Percentiles rank a stretch among this genome's conserved stretches.
Evolutionary conservation across 208 protist species (phyloP).

Genomic region (Trypanosoma melophagium): DNA sequence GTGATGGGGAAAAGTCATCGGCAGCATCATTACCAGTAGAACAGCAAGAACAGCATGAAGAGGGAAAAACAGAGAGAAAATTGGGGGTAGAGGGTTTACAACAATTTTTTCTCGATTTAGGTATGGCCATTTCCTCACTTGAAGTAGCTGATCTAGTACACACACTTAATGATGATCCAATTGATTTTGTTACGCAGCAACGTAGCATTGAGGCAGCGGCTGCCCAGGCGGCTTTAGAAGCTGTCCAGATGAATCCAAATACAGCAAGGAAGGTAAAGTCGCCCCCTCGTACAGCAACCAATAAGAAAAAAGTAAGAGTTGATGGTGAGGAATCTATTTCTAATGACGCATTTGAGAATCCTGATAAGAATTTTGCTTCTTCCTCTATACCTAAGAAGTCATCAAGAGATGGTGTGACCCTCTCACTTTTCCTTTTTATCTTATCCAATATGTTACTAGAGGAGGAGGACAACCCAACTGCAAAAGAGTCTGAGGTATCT

Average conservation of each 20-base stretch:
- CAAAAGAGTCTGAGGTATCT: constrained; percentile 30
- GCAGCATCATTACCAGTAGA: not conserved
- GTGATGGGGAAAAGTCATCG: not conserved
- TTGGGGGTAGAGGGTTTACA: constrained; percentile 43
- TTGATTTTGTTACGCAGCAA: constrained; percentile 27
- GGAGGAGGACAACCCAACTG: constrained; percentile 19
- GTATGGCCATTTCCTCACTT: constrained; percentile 37
- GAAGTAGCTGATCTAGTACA: constrained; percentile 59
- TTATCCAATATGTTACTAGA: constrained; percentile 32
- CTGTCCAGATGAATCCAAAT: not conserved
- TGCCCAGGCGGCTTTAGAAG: not conserved
- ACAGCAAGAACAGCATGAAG: constrained; percentile 1
- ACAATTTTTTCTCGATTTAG: constrained; percentile 46
- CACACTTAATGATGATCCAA: constrained; percentile 26
- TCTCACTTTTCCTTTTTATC: constrained; percentile 68
- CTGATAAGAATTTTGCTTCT: not conserved
- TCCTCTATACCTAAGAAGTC: not conserved
- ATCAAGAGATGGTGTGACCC: constrained; percentile 34
- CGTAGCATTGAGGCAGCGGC: constrained; percentile 10
- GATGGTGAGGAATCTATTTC: not conserved
- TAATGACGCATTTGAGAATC: not conserved
- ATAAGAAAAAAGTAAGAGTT: not conserved
- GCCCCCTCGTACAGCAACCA: not conserved
- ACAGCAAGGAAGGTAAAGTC: not conserved
- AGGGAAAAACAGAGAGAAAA: constrained; percentile 27